These are phyloP conservation scores for Leucoagaricus sp. DNA, from an alignment of 1,284 basidiomycete genomes.

Conservation along the genomic window DNA sequence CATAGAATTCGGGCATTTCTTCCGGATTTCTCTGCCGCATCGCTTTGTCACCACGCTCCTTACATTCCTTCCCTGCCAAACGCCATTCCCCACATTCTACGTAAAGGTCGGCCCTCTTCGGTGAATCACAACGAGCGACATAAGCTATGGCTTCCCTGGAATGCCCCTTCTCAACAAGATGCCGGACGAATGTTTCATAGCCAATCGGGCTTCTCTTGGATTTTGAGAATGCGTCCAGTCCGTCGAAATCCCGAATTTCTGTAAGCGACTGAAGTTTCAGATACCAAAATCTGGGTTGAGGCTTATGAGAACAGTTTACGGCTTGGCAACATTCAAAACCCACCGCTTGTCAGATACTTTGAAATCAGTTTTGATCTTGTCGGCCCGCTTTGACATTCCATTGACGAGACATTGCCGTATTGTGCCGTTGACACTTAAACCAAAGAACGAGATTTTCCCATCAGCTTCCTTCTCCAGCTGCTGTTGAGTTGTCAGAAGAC, in stretches of 20 bases:
- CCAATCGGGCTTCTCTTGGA: constrained; percentile 93
- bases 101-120: constrained; percentile 83
- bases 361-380: constrained; percentile 84
- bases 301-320: background rate
- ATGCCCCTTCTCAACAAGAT: constrained; percentile 74
- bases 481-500: constrained; percentile 80
- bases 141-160: constrained; percentile 73
- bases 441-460: constrained; percentile 75
- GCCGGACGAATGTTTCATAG: constrained; percentile 89
- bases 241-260: constrained; percentile 79
- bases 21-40: constrained; percentile 59
- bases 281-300: constrained; percentile 81
- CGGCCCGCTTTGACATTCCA: constrained; percentile 82
- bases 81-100: constrained; percentile 89
- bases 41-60: constrained; percentile 80
- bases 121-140: constrained; percentile 81
- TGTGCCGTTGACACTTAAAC: constrained; percentile 82
- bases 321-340: constrained; percentile 14
- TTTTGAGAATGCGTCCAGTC: constrained; percentile 80
- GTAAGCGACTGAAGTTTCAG: constrained; percentile 85
- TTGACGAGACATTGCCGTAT: constrained; percentile 76
- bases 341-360: constrained; percentile 91
- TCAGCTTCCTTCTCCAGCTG: constrained; percentile 86
- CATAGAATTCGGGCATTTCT: constrained; percentile 75
- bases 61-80: constrained; percentile 84